Conservation (phyloP, 306 rosid genomes). For the Gastrolobium villosum region DNA sequence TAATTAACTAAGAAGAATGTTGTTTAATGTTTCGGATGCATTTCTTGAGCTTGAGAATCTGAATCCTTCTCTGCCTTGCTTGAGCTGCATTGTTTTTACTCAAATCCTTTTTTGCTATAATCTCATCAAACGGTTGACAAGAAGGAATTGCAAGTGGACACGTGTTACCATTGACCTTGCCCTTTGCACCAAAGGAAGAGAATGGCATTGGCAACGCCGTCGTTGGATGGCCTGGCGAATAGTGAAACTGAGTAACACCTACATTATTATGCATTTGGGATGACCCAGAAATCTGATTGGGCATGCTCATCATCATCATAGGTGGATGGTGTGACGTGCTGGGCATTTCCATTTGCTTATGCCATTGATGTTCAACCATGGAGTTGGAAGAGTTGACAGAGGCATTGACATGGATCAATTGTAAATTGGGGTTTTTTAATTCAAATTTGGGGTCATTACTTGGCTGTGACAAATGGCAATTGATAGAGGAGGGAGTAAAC, state of each 20-base stretch:
- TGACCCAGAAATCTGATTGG: slow-evolving; percentile 35
- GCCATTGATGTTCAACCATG: slow-evolving; percentile 21
- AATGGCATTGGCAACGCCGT: slow-evolving; percentile 21
- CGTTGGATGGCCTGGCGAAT: slow-evolving; percentile 3
- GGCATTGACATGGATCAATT: no score
- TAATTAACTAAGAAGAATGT: not conserved
- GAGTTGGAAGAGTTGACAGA: not conserved
- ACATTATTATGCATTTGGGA: slow-evolving; percentile 17
- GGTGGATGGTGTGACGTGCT: not conserved
- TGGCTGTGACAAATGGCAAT: no score
- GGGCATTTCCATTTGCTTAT: not conserved
- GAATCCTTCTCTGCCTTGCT: slow-evolving; percentile 73
- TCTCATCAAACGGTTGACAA: slow-evolving; percentile 47
- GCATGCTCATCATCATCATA: not conserved
- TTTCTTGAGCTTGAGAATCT: slow-evolving; percentile 59
- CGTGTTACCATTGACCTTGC: not conserved
- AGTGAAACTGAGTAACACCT: slow-evolving; percentile 1
- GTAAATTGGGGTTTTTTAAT: not conserved
- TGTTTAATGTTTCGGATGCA: slow-evolving; percentile 42
- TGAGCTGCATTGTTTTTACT: slow-evolving; percentile 52
- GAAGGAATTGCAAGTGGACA: slow-evolving; percentile 47
- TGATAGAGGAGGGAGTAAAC: no score
- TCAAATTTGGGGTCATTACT: no score
- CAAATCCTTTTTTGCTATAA: slow-evolving; percentile 29
- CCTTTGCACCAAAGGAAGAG: not conserved